phyloP scores from a whole-genome alignment of 345 rosid genomes.

The Linum usitatissimum region DNA sequence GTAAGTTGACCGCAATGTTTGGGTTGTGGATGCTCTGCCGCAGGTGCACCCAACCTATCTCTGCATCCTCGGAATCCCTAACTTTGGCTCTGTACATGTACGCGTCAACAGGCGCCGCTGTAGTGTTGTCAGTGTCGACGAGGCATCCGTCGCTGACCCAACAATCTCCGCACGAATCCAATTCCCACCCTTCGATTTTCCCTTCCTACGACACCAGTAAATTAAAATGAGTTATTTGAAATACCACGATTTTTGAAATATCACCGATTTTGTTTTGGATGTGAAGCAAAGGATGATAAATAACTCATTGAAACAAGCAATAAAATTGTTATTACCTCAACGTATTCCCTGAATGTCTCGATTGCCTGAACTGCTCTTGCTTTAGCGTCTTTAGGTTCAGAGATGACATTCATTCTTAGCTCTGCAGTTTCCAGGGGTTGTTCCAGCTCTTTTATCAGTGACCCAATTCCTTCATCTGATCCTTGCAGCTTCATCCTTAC shows the following conservation, averaged over 20 bases:
- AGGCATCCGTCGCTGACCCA: constrained; percentile 94
- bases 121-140: constrained; percentile 53
- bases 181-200: constrained; percentile 59
- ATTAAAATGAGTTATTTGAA: too few relatives aligned
- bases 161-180: constrained; percentile 84
- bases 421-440: constrained; percentile 60
- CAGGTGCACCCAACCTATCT: constrained; percentile 69
- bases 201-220: constrained; percentile 43
- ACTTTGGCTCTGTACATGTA: constrained; percentile 84
- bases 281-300: too few relatives aligned
- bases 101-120: constrained; percentile 68
- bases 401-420: constrained; percentile 55
- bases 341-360: constrained; percentile 48
- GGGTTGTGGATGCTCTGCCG: constrained; percentile 96
- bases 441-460: constrained; percentile 63
- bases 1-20: constrained; percentile 69
- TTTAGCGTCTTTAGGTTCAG: constrained; percentile 66
- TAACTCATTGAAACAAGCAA: too few relatives aligned
- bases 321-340: constrained; percentile 41
- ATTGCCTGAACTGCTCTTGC: constrained; percentile 62
- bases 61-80: constrained; percentile 39
- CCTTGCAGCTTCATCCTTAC: constrained; percentile 68
- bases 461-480: constrained; percentile 56
- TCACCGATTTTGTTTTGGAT: too few relatives aligned
- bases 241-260: too few relatives aligned